Base-by-base conservation (phyloP, 139 green algal genomes). In the Chlamydomonas eustigma region DNA sequence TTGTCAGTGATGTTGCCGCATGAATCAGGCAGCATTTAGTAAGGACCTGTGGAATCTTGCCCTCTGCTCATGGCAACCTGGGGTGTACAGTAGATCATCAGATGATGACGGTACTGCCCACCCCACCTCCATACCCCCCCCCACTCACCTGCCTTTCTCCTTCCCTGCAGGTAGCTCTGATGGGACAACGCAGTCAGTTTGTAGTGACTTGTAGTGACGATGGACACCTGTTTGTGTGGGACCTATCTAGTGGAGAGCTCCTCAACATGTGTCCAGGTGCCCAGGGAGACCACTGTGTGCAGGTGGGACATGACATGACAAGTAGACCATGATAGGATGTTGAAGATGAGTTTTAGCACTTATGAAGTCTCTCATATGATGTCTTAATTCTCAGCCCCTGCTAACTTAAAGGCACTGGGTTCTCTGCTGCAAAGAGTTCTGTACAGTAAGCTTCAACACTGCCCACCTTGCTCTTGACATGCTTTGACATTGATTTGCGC, bases 191-290 rank as follows among this genome's bases (percentile, higher is more conserved):
- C 28, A 50, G 33, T 24, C 24, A 34, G 8, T 44, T 37, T 31
- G 65, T 72, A 4, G 65, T 72, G 33, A 50, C 65, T 8, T 18
- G 33, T 12, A 50, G 33, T 5, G 65, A 72, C 28, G 65, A 72
- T 34, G 65, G 65, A 33, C 24, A 72, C 65, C 31, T 72, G 65
- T 72, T 72, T 72, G 24, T 72, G 3, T 72, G 65, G 52, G 52
- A 68, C 52, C 52, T 68, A 28, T 25, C 8, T 25, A 37, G n/a
- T 37, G 52, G 52, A 31, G 6, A 28, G 18, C 18, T 68, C n/a
- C 52, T 68, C 12, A 68, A 68, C 52, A 68, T 68, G 52, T 31
- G 8, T 22, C n/a, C 52, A 28, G 52, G 52, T 4, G 52, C 52
- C 12, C n/a, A 68, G 52, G 52, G 52, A 28, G 52, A 68, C 52